Percentiles rank a stretch among this genome's conserved stretches.
Evolutionary conservation across 768 basidiomycete species (phyloP).

Genomic region (Suillus cothurnatus): DNA sequence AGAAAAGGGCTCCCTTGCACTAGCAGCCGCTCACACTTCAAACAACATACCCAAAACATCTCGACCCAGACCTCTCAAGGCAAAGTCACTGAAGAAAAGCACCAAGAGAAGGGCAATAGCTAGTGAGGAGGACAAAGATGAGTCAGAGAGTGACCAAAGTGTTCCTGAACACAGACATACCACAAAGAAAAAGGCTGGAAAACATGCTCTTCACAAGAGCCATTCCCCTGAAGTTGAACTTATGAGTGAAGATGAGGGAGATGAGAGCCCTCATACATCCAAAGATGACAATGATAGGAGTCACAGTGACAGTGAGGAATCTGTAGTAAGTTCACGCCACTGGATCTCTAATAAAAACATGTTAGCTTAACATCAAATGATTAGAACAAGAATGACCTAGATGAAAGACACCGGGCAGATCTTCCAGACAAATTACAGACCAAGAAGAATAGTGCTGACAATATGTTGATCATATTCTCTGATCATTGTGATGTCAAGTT

Average conservation of each 20-base stretch:
- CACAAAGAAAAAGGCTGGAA: not conserved
- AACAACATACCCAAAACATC: no score
- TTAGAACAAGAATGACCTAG: not conserved
- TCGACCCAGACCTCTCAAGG: no score
- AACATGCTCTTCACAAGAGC: not conserved
- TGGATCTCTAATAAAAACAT: no score
- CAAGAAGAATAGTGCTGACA: constrained; percentile 2
- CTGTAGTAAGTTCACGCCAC: no score
- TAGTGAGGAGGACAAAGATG: not conserved
- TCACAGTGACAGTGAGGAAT: not conserved
- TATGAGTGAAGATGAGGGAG: not conserved
- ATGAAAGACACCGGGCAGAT: no score
- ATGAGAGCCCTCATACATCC: not conserved
- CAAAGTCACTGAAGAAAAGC: no score
- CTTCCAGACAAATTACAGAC: not conserved
- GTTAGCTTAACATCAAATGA: no score
- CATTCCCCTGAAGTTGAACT: not conserved
- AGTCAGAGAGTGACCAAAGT: constrained; percentile 1
- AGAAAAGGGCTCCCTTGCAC: no score
- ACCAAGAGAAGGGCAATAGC: no score
- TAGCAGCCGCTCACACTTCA: no score
- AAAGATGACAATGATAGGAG: not conserved
- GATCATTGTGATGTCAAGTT: not conserved
- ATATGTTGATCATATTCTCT: not conserved
- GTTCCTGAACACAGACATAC: not conserved